These are phyloP conservation scores for Leucocoprinus leucothites DNA, from an alignment of 768 basidiomycete species.

Conservation along the genomic window DNA sequence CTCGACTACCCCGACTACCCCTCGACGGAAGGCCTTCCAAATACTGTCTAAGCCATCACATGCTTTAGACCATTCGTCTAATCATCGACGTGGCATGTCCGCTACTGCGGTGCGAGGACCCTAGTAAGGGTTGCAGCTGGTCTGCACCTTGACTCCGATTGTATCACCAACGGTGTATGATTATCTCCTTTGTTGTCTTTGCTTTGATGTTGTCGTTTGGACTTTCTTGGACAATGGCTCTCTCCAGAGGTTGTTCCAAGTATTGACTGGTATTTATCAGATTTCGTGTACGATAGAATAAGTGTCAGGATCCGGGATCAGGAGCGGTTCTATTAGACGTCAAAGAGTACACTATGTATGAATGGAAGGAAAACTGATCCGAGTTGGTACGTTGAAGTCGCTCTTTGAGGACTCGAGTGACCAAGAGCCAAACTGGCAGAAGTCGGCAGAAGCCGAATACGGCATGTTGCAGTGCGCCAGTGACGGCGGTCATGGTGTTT, in stretches of 20 bases:
- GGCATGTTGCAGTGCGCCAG: background rate
- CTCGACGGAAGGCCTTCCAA: conserved; percentile 67
- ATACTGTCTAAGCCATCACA: conserved; percentile 56
- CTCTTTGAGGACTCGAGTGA: background rate
- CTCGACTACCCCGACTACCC: conserved; percentile 49
- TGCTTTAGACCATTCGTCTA: conserved; percentile 34
- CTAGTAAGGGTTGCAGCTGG: conserved; percentile 20
- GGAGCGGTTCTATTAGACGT: background rate
- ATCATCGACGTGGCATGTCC: conserved; percentile 53
- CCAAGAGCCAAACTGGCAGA: background rate
- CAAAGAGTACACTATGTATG: background rate
- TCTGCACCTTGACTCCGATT: conserved; percentile 15
- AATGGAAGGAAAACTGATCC: background rate
- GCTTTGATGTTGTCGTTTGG: conserved; percentile 17
- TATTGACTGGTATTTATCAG: conserved; percentile 2
- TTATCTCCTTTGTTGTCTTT: conserved; percentile 23
- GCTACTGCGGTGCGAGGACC: conserved; percentile 47
- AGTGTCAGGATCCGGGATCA: background rate
- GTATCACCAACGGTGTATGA: conserved; percentile 26
- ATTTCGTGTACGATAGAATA: conserved; percentile 6
- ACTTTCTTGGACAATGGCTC: background rate
- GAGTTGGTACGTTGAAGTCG: background rate
- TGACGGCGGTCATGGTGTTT: background rate
- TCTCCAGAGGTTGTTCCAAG: background rate
- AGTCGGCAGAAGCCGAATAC: conserved; percentile 6